These are phyloP conservation scores for Lyophyllum semitale DNA, from an alignment of 768 basidiomycete genomes.

Conservation along the genomic window DNA sequence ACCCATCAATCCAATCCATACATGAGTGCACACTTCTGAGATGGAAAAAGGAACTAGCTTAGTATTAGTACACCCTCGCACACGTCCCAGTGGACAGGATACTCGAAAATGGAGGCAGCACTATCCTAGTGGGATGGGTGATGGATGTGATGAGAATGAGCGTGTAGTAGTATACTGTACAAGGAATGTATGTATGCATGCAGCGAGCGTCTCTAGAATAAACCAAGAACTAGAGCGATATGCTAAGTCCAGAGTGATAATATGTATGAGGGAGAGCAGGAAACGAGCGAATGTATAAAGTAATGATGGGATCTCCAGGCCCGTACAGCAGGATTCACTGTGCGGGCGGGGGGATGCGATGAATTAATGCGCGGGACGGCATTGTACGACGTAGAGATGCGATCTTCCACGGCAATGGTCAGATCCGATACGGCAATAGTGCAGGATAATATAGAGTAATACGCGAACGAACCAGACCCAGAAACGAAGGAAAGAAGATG, in stretches of 20 bases:
- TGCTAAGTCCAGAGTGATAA: not conserved
- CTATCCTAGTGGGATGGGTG: constrained; percentile 1
- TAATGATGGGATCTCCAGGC: not conserved
- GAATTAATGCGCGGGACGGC: not conserved
- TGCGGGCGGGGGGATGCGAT: not conserved
- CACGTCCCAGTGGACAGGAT: not conserved
- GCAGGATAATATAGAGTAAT: constrained; percentile 5
- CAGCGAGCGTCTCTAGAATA: constrained; percentile 7
- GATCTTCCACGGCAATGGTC: not conserved
- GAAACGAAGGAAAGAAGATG: not conserved
- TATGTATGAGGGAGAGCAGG: not conserved
- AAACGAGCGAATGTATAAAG: not conserved
- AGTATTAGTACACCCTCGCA: constrained; percentile 1
- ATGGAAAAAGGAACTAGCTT: not conserved
- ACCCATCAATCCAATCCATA: too few relatives aligned
- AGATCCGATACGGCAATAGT: not conserved
- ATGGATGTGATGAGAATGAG: constrained; percentile 2
- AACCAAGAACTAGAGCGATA: constrained; percentile 3
- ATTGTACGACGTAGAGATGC: not conserved
- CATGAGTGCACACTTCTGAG: not conserved
- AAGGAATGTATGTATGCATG: constrained; percentile 9
- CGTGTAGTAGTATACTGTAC: constrained; percentile 17
- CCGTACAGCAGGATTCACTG: not conserved
- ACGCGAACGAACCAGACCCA: not conserved
- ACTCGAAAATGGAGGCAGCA: not conserved